phyloP scores from a whole-genome alignment of 2,329 filamentous ascomycete species.

The Trichoderma koningii region DNA sequence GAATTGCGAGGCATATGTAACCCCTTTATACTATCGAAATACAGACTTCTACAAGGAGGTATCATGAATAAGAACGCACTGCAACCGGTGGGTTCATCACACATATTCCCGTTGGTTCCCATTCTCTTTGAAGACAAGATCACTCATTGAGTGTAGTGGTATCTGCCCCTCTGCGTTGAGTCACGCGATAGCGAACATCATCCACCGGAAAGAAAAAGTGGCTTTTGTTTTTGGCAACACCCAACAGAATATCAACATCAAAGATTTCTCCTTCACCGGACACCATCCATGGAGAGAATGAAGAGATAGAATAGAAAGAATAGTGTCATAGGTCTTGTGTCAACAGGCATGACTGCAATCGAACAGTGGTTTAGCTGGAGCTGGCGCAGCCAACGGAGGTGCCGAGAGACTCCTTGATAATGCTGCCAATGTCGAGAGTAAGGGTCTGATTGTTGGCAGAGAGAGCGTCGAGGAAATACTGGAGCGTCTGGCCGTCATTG shows the following conservation, averaged over 20 bases:
- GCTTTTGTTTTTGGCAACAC: not conserved
- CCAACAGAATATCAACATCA: slow-evolving; percentile 4
- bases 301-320: slow-evolving; percentile 13
- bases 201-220: slow-evolving; percentile 4
- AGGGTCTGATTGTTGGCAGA: slow-evolving; percentile 53
- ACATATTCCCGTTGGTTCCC: slow-evolving; percentile 19
- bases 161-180: slow-evolving; percentile 14
- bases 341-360: not conserved
- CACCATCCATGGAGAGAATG: slow-evolving; percentile 9
- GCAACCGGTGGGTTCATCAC: slow-evolving; percentile 28
- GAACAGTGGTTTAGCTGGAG: slow-evolving; percentile 5
- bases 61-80: slow-evolving; percentile 39
- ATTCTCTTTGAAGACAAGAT: slow-evolving; percentile 14
- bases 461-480: slow-evolving; percentile 60
- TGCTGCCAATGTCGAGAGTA: slow-evolving; percentile 52
- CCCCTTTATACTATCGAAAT: slow-evolving; percentile 22
- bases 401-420: slow-evolving; percentile 42
- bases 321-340: not conserved
- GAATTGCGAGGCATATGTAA: slow-evolving; percentile 25
- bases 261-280: not conserved
- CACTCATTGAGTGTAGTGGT: slow-evolving; percentile 22
- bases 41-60: slow-evolving; percentile 35
- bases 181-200: slow-evolving; percentile 12
- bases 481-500: slow-evolving; percentile 54
- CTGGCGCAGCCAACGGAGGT: slow-evolving; percentile 14